Base-by-base conservation (phyloP, 1,139 yeast genomes). In the Blastobotrys proliferans region DNA sequence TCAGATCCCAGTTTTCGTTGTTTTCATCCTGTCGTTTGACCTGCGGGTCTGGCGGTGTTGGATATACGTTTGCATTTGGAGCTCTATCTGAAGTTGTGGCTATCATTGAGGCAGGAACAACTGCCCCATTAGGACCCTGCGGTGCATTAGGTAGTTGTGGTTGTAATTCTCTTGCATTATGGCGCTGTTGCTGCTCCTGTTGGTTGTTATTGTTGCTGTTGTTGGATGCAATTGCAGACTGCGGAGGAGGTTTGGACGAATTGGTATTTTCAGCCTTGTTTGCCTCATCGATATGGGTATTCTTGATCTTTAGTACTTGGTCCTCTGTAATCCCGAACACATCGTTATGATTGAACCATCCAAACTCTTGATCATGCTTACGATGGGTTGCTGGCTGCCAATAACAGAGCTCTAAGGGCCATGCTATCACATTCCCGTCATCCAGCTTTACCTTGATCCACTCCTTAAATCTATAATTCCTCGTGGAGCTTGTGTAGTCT, bases 41-140 rank as follows among this genome's bases (percentile, higher is more conserved):
- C 28, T 55, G 60, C 6, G 67, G 66, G 40, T 63, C 68, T 2
- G 68, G 68, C 5, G 68, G 68, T 0, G 68, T 63, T 3, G 68
- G 68, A 41, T 63, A 63, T 0, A 63, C 57, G 8, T 40, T 25
- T 1, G 36, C 30, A 22, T 33, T 43, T n/a, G 13, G 24, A 6
- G 24, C 35, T 9, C 25, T 29, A 10, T 13, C 35, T 13, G n/a
- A 31, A 6, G 38, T 20, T 18, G 27, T n/a, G n/a, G n/a, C n/a
- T n/a, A n/a, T n/a, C n/a, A n/a, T n/a, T n/a, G n/a, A n/a, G n/a
- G n/a, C n/a, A n/a, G n/a, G n/a, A n/a, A n/a, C n/a, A n/a, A n/a
- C n/a, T n/a, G n/a, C n/a, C n/a, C n/a, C n/a, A n/a, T n/a, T n/a
- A n/a, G n/a, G n/a, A n/a, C n/a, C n/a, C n/a, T n/a, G n/a, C n/a